Base-by-base conservation (phyloP, 1,139 yeast genomes). In the Komagataea norvegica region DNA sequence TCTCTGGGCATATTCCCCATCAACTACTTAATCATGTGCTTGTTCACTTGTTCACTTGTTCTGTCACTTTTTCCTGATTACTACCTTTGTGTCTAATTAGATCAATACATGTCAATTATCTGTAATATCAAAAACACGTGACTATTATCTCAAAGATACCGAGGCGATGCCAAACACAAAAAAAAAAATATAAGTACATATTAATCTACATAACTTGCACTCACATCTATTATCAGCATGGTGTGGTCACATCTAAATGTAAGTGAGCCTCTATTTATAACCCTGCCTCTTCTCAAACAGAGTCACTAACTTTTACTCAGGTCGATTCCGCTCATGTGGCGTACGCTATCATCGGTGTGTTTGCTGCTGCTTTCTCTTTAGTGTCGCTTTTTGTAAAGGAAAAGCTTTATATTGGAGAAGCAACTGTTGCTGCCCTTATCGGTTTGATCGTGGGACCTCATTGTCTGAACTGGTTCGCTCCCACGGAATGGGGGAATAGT, bases 391-490 rank as follows among this genome's bases (percentile, higher is more conserved):
- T 88, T 55, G 88, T 91, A 32, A 93, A 91, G 59, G 97, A 91
- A 60, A 74, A 76, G 49, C 67, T 89, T 14, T 91, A 85, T 60
- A 84, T 91, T 19, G 97, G 98, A 54, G 98, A 91, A 64, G 96
- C 97, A 11, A 81, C 96, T 0, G 93, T 89, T 26, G 96, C 97
- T 3, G 79, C 95, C 5, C 68, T 91, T 6, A 88, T 87, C 34
- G 98, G 98, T 3, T 70, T 91, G 17, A 87, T 91, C 18, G 79
- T 89, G 8, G 98, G 98, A 0, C 97, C 97, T 0, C 95, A 88
- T 56, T 85, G 95, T 61, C 61, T 89, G 27, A 65, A 79, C 47
- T 88, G 97, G 96, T 86, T 91, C 54, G 62, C 82, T 44, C 98
- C 98, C 2, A 61, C 78, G 8, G 68, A 78, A 16, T 91, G 98